phyloP scores from a whole-genome alignment of 2,329 filamentous ascomycete genomes.

The Fusarium pseudograminearum region DNA sequence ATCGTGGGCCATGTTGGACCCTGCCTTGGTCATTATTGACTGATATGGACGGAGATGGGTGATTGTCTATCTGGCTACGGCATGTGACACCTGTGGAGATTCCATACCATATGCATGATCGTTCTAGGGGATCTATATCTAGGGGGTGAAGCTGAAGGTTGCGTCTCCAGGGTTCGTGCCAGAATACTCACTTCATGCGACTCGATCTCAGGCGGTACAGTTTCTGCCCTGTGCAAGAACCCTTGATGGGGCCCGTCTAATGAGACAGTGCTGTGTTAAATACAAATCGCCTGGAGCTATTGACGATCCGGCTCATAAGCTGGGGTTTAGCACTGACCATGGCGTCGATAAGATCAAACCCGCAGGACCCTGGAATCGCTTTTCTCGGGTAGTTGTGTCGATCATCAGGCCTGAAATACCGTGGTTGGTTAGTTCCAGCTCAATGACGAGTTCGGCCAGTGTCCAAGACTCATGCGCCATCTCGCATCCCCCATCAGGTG shows the following conservation, averaged over 20 bases:
- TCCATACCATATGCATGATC: slow-evolving; percentile 22
- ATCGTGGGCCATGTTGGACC: slow-evolving; percentile 11
- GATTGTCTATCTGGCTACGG: slow-evolving; percentile 16
- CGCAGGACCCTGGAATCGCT: slow-evolving; percentile 39
- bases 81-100: slow-evolving; percentile 33
- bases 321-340: slow-evolving; percentile 29
- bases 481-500: slow-evolving; percentile 24
- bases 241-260: background rate
- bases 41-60: slow-evolving; percentile 1
- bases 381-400: slow-evolving; percentile 32
- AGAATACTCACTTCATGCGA: slow-evolving; percentile 7
- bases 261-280: slow-evolving; percentile 3
- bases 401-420: slow-evolving; percentile 32
- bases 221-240: background rate
- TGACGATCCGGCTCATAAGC: slow-evolving; percentile 15
- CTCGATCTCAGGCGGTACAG: background rate
- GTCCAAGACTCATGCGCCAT: slow-evolving; percentile 28
- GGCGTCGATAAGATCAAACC: slow-evolving; percentile 33
- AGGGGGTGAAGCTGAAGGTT: slow-evolving; percentile 14
- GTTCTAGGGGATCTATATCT: slow-evolving; percentile 11
- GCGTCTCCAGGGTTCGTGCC: slow-evolving; percentile 9
- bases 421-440: slow-evolving; percentile 28
- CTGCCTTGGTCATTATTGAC: slow-evolving; percentile 10
- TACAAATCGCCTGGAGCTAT: slow-evolving; percentile 21
- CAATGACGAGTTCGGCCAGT: slow-evolving; percentile 16